Evolutionary conservation across 2,329 filamentous ascomycete species (phyloP), one percentile per base, ranked within the genome.

Genomic region (Phoma sp.): DNA sequence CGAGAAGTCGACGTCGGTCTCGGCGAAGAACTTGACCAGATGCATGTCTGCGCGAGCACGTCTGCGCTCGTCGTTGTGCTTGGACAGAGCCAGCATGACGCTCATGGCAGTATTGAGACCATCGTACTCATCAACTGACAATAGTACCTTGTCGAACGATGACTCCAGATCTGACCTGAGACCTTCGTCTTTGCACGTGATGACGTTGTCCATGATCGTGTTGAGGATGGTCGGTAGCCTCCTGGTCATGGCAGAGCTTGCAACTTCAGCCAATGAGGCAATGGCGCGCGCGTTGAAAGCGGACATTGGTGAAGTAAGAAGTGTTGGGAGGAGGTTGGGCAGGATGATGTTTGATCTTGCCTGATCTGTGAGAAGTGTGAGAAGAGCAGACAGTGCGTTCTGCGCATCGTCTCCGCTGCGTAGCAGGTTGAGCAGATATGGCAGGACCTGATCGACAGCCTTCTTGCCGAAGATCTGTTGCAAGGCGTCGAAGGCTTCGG

Each of bases 41-140:
- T 96, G 93, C 38, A 83, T 81, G 43, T 91, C 91, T 9, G 92
- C 92, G 48, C 85, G 85, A 29, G 91, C 87, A 63, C 96, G 88
- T 76, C 89, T 90, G 55, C 84, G 85, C 75, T 99, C 92, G 71
- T 99, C 94, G 32, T 97, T 92, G 68, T 98, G 89, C 78, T 98
- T 98, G 66, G 92, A 84, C 53, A 98, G 83, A 52, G 88, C 84
- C 40, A 98, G 81, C 79, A 99, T 89, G 33, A 95, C 91, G 68
- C 91, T 96, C 92, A 99, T 98, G 57, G 91, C 88, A 8, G 91
- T 95, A 73, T 97, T 98, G 32, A 99, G 84, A 46, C 96, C 95
- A 77, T 99, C 95, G 65, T 87, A 96, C 74, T 98, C 95, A 74
- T 99, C 95, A 56, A 98, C 92, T 19, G 93, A 96, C 45, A 94